Base-by-base conservation (phyloP, 139 green algal species). In the Picochlorum sp. region DNA sequence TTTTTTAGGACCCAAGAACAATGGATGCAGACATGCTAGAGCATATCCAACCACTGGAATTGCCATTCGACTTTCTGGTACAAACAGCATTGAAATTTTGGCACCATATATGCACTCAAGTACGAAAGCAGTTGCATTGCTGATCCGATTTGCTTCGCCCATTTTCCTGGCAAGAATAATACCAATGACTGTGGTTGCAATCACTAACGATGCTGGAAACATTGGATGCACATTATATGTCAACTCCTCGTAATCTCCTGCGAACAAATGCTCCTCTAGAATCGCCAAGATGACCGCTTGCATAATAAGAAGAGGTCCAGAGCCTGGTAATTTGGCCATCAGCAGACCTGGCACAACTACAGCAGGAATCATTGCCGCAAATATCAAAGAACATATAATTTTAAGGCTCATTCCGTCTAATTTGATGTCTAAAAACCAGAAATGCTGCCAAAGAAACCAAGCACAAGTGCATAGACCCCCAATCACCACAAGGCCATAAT, bases 171-270 rank as follows among this genome's bases (percentile, higher is more conserved):
- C 77, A 2, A 84, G 63, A 28, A 72, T 64, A 8, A 93, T 52
- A 49, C 90, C 92, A n/a, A 87, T 32, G 0, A 58, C 77, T 15
- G 79, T 86, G 32, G 92, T 98, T 47, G 72, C 47, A 7, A 92
- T 24, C n/a, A 98, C 85, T 13, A 97, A 63, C 46, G 78, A 96
- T 21, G 82, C 69, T 4, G 90, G 90, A 74, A 96, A 97, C 64
- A 94, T 85, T 23, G 70, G 60, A 34, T 82, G 72, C 44, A 71
- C n/a, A 20, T 65, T 61, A 44, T 71, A 64, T 23, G 72, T 74
- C 4, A 81, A 63, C 32, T 87, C 86, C 32, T 71, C 65, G 52
- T 80, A 61, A 57, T 77, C 70, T 23, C 67, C 75, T 10, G 61
- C 74, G 62, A 74, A 87, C 60, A 95, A 69, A 34, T 71, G 66